phyloP scores from a whole-genome alignment of 495 filamentous ascomycete species.

The Annulohypoxylon bovei region DNA sequence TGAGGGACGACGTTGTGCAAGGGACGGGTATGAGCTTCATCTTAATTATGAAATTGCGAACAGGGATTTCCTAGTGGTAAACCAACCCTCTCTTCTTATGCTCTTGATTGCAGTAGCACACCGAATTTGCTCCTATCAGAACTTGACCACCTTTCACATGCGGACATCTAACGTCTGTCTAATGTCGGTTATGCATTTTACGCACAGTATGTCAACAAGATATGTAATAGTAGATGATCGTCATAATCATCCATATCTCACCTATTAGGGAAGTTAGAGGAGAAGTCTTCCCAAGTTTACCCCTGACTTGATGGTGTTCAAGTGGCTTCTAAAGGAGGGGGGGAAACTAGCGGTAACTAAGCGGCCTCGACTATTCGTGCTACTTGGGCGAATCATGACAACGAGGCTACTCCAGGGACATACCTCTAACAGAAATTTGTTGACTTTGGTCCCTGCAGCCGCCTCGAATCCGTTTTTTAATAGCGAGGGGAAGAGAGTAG shows the following conservation, averaged over 20 bases:
- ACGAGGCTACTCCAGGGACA: constrained; percentile 18
- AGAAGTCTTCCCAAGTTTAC: constrained; percentile 31
- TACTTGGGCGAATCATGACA: constrained; percentile 21
- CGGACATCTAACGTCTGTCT: constrained; percentile 12
- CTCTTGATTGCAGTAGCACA: constrained; percentile 23
- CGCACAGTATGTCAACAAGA: constrained; percentile 22
- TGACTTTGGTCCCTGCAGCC: constrained; percentile 35
- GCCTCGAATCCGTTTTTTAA: constrained; percentile 8
- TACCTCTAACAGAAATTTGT: constrained; percentile 13
- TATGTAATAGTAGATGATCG: constrained; percentile 22
- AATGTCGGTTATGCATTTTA: constrained; percentile 31
- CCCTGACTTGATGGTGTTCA: constrained; percentile 34
- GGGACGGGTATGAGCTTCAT: constrained; percentile 43
- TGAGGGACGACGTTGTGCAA: constrained; percentile 37
- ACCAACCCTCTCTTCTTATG: constrained; percentile 28
- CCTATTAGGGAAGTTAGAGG: constrained; percentile 26
- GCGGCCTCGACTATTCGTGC: constrained; percentile 16
- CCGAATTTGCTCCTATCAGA: constrained; percentile 35
- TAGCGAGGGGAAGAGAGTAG: constrained; percentile 8
- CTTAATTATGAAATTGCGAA: constrained; percentile 40
- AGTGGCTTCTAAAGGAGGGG: constrained; percentile 10
- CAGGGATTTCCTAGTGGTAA: constrained; percentile 39
- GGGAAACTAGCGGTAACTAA: constrained; percentile 41
- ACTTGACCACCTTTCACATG: constrained; percentile 32
- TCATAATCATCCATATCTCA: constrained; percentile 26